Conservation (phyloP, 164 flowering plant species). For the Nymphaea thermarum region DNA sequence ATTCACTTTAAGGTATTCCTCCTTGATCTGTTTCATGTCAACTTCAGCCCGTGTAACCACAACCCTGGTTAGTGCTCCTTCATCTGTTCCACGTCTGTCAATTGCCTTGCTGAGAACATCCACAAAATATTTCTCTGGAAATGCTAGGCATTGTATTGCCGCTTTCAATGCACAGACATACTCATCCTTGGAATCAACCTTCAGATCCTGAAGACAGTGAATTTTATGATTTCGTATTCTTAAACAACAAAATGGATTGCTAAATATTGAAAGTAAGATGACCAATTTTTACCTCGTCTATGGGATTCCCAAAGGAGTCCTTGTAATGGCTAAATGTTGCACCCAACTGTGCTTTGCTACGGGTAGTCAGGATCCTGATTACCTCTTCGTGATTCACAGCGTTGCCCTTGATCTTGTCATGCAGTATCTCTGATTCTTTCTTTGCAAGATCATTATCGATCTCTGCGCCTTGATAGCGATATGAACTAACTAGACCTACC, state of each 20-base stretch:
- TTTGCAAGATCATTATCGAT: slow-evolving; percentile 52
- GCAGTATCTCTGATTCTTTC: slow-evolving; percentile 62
- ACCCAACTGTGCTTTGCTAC: slow-evolving; percentile 73
- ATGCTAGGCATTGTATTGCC: slow-evolving; percentile 34
- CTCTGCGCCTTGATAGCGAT: slow-evolving; percentile 56
- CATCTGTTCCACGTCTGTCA: slow-evolving; percentile 47
- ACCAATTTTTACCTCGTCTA: slow-evolving; percentile 37
- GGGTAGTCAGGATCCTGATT: slow-evolving; percentile 58
- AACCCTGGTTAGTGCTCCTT: slow-evolving; percentile 55
- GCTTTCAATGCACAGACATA: slow-evolving; percentile 29
- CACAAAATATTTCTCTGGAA: slow-evolving; percentile 52
- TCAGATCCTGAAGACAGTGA: slow-evolving; percentile 33
- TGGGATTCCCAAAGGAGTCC: slow-evolving; percentile 34
- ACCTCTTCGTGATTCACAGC: slow-evolving; percentile 47
- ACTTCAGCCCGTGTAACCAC: slow-evolving; percentile 52
- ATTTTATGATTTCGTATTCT: background rate
- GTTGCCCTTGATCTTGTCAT: slow-evolving; percentile 40
- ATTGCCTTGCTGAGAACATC: slow-evolving; percentile 40
- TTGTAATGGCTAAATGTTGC: slow-evolving; percentile 72
- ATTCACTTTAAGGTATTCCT: slow-evolving; percentile 35
- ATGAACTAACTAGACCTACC: slow-evolving; percentile 50
- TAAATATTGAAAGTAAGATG: too few relatives aligned
- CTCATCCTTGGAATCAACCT: slow-evolving; percentile 37
- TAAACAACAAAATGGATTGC: background rate
- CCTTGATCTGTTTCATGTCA: slow-evolving; percentile 45